Percentiles rank a stretch among this genome's conserved stretches.
These are phyloP conservation scores for Russula sp. DNA, from an alignment of 768 basidiomycete species.

Conservation along the genomic window DNA sequence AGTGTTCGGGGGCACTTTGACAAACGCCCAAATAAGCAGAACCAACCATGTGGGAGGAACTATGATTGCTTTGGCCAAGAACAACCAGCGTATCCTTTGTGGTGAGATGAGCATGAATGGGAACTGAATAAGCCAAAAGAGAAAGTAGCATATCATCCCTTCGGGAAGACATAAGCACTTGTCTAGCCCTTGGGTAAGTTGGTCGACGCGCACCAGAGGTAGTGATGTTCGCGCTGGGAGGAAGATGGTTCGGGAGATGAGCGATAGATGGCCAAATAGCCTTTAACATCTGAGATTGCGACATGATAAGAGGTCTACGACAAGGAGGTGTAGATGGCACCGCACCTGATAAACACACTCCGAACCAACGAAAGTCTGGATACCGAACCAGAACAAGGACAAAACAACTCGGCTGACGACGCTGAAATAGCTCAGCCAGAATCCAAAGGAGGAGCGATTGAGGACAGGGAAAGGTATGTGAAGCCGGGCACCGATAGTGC, in stretches of 20 bases:
- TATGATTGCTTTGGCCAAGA: conserved; percentile 51
- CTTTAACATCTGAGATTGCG: conserved; percentile 49
- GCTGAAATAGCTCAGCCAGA: conserved; percentile 84
- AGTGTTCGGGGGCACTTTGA: conserved; percentile 52
- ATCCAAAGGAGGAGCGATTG: conserved; percentile 83
- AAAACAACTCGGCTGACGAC: conserved; percentile 71
- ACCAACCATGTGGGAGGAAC: conserved; percentile 38
- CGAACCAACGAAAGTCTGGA: conserved; percentile 55
- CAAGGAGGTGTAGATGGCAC: not conserved
- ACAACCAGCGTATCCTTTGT: conserved; percentile 68
- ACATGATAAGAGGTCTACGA: not conserved
- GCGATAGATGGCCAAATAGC: conserved; percentile 75
- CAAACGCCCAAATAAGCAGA: conserved; percentile 36
- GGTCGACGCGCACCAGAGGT: conserved; percentile 39
- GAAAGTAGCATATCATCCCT: conserved; percentile 70
- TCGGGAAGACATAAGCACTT: conserved; percentile 1
- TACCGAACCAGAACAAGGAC: conserved; percentile 77
- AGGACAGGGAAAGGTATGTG: conserved; percentile 72
- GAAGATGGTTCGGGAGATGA: conserved; percentile 55
- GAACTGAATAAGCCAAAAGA: conserved; percentile 74
- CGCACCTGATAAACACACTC: conserved; percentile 61
- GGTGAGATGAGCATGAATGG: conserved; percentile 73
- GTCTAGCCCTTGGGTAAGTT: not conserved
- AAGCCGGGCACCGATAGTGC: conserved; percentile 67
- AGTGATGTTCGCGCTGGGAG: conserved; percentile 52